Evolutionary conservation across 768 basidiomycete species (phyloP).

Genomic region (Kwoniella dejecticola): DNA sequence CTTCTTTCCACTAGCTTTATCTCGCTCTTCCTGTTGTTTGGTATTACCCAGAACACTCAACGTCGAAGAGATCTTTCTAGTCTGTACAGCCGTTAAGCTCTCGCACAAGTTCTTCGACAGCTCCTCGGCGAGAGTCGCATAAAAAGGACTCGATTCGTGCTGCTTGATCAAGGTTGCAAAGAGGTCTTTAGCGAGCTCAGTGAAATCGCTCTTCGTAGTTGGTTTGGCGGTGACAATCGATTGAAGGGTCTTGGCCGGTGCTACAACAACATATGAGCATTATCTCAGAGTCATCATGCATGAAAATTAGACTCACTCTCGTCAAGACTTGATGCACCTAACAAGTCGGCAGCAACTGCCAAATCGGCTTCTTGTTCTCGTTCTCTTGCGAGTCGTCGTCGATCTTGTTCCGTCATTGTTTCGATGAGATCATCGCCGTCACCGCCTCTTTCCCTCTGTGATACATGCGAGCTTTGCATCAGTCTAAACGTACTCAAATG

Average conservation of each 20-base stretch:
- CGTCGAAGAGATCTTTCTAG: slow-evolving; percentile 80
- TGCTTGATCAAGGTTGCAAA: slow-evolving; percentile 73
- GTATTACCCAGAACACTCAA: slow-evolving; percentile 88
- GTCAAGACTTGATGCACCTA: slow-evolving; percentile 68
- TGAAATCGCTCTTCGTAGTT: slow-evolving; percentile 85
- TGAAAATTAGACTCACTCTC: slow-evolving; percentile 26
- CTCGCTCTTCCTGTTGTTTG: slow-evolving; percentile 88
- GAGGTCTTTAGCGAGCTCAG: slow-evolving; percentile 70
- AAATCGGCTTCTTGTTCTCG: slow-evolving; percentile 84
- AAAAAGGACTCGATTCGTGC: slow-evolving; percentile 80
- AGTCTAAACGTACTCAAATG: no score
- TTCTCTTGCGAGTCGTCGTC: slow-evolving; percentile 74
- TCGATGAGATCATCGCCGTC: slow-evolving; percentile 51
- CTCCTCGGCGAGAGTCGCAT: slow-evolving; percentile 78
- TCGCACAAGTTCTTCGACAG: slow-evolving; percentile 73
- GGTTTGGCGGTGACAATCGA: slow-evolving; percentile 74
- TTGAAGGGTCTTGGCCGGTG: slow-evolving; percentile 28
- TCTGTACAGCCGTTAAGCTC: slow-evolving; percentile 84
- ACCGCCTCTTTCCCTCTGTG: slow-evolving; percentile 11
- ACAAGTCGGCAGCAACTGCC: slow-evolving; percentile 74
- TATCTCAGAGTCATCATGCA: no score
- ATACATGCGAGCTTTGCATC: background rate
- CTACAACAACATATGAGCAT: slow-evolving; percentile 11
- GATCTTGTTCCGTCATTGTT: slow-evolving; percentile 58
- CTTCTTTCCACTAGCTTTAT: slow-evolving; percentile 86